These are phyloP conservation scores for Hibiscus tridactylites DNA, from an alignment of 345 rosid species.

Conservation along the genomic window DNA sequence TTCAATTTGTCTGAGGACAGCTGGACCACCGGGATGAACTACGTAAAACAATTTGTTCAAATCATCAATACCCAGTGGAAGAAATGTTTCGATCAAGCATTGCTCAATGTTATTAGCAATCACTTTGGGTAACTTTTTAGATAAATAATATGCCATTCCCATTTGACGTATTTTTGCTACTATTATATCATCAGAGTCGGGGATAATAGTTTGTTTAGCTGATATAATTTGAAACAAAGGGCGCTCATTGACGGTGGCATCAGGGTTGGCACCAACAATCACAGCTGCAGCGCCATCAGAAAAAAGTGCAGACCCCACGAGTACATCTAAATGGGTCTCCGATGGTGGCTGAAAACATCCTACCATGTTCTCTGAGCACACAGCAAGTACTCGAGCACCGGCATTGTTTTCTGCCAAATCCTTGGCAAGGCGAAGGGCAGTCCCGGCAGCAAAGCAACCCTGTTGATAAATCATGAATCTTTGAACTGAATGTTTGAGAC, in stretches of 20 bases:
- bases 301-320: background rate
- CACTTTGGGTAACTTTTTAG: slow-evolving; percentile 57
- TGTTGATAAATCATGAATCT: background rate
- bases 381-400: background rate
- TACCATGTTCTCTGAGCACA: background rate
- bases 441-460: slow-evolving; percentile 2
- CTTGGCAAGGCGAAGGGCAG: slow-evolving; percentile 6
- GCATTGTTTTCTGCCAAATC: background rate
- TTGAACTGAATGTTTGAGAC: background rate
- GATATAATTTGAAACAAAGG: background rate
- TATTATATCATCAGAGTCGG: slow-evolving; percentile 32
- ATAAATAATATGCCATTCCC: slow-evolving; percentile 58
- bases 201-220: background rate
- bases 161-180: slow-evolving; percentile 68
- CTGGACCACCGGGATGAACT: slow-evolving; percentile 78
- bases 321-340: background rate
- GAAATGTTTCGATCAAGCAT: background rate
- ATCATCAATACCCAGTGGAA: background rate
- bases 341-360: background rate
- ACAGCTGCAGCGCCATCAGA: background rate
- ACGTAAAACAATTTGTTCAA: slow-evolving; percentile 43
- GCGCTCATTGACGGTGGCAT: background rate
- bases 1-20: slow-evolving; percentile 58
- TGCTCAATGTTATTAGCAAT: background rate
- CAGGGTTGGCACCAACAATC: background rate